Evolutionary conservation across 768 basidiomycete genomes (phyloP), one percentile per base, ranked within the genome.

Genomic region (Pholiota microspora): DNA sequence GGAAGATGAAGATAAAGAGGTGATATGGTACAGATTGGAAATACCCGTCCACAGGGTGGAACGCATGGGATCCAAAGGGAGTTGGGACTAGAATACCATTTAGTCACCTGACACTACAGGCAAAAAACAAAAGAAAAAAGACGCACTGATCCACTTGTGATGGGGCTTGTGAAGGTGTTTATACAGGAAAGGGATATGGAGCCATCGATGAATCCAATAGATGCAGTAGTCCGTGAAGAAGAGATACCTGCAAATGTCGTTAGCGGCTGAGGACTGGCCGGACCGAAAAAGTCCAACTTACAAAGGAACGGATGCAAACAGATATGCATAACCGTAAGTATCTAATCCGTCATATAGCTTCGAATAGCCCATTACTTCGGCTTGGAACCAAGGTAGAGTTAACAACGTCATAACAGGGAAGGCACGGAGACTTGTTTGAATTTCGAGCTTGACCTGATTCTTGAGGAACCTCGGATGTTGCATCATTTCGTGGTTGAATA

Each of bases 401-500:
- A 98, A 70, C 23, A 89, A 59, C 23, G 78, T 88, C 81, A 99
- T 95, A 2, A 67, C 71, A 0, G 94, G 95, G 66, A 96, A 95
- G 0, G 92, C 85, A 40, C 78, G 75, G 47, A 97, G 54, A 56
- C 88, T 90, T 55, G 68, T 71, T 57, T 77, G 71, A 56, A 99
- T 98, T 73, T 99, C 97, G 16, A 77, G 69, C 59, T 73, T 80
- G 60, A 91, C 82, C 69, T 99, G 97, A 65, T 94, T 84, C 66
- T 91, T 88, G 42, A 97, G 76, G 74, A 95, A 99, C 27, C 91
- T 82, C 0, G 97, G 97, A 72, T 99, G 97, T 28, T 81, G 78
- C 88, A 90, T 95, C 93, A 89, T 97, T 18, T 88, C 89, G 64
- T 89, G 89, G 73, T 98, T 94, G 82, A 98, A 99, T 53, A 98